Evolutionary conservation across 495 filamentous ascomycete genomes (phyloP), one percentile per base, ranked within the genome.

Genomic region (Peziza echinospora): DNA sequence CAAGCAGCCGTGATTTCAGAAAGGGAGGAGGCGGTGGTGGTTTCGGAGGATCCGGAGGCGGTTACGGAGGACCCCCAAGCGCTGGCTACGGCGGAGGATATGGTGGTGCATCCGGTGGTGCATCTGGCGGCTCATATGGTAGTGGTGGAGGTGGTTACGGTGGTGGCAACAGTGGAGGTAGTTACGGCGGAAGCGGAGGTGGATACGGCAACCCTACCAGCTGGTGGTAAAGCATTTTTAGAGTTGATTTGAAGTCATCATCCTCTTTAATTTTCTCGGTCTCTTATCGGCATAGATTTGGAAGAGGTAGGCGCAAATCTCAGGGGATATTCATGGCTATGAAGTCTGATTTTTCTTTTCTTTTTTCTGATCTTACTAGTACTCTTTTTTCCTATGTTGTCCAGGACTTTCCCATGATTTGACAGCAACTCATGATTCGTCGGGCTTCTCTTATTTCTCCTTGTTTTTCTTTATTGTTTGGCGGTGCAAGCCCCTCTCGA

Each of bases 121-220:
- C n/a, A n/a, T 48, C 53, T 22, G 46, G 34, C 39, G 44, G 11
- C 24, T 26, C 60, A 25, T 52, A 60, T 25, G 58, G 60, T 42
- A 54, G 59, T 30, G 55, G 56, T 39, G 53, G 64, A 23, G 57
- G 58, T 22, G 45, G 57, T 43, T 57, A 53, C 46, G 59, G 62
- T 10, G 61, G 49, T 25, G 47, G 43, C 21, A 34, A 34, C 17
- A 42, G 47, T 46, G 60, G 63, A 26, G 56, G 60, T 24, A 61
- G 59, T 46, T 54, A 55, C 44, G 58, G 60, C 48, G 64, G 64
- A 23, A 60, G 58, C 25, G 65, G 67, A 10, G 60, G 64, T 39
- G 76, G 79, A 51, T 84, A 84, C 62, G 86, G 85, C 60, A 91
- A 91, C 67, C 84, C 84, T 48, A 78, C 78, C 62, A 82, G 79